Conservation (phyloP, 2,329 filamentous ascomycete species). For the Orbilia quercus region DNA sequence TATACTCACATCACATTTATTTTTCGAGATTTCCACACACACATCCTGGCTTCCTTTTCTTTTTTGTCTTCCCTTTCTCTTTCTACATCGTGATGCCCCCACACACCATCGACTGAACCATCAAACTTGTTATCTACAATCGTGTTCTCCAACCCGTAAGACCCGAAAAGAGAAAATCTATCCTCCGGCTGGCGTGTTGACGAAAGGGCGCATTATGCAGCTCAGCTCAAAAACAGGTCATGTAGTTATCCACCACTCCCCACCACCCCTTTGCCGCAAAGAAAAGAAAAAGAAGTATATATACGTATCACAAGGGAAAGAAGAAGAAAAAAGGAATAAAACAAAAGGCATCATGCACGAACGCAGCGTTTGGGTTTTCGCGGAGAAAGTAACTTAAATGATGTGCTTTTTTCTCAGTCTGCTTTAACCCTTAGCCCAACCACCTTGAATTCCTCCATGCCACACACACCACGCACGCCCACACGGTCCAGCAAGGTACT, state of each 20-base stretch:
- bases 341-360: constrained; percentile 44
- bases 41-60: constrained; percentile 32
- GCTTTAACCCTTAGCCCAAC: constrained; percentile 11
- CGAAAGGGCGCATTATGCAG: neutral
- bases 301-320: constrained; percentile 34
- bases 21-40: constrained; percentile 1
- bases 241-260: constrained; percentile 11
- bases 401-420: constrained; percentile 34
- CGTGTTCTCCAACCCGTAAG: neutral
- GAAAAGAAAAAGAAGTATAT: constrained; percentile 1
- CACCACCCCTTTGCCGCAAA: neutral
- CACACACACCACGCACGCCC: constrained; percentile 5
- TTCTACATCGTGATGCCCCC: constrained; percentile 18
- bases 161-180: constrained; percentile 9
- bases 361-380: constrained; percentile 53
- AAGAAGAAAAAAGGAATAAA: constrained; percentile 11
- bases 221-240: constrained; percentile 4
- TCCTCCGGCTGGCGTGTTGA: constrained; percentile 4
- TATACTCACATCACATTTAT: constrained; percentile 35
- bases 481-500: constrained; percentile 15
- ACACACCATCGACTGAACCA: constrained; percentile 18
- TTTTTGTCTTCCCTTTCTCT: constrained; percentile 11
- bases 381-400: constrained; percentile 42
- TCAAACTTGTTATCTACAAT: constrained; percentile 15
- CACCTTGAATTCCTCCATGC: constrained; percentile 17